Percentiles rank a stretch among this genome's conserved stretches.
Conservation (phyloP, 345 rosid species). For the Isatis tinctoria region DNA sequence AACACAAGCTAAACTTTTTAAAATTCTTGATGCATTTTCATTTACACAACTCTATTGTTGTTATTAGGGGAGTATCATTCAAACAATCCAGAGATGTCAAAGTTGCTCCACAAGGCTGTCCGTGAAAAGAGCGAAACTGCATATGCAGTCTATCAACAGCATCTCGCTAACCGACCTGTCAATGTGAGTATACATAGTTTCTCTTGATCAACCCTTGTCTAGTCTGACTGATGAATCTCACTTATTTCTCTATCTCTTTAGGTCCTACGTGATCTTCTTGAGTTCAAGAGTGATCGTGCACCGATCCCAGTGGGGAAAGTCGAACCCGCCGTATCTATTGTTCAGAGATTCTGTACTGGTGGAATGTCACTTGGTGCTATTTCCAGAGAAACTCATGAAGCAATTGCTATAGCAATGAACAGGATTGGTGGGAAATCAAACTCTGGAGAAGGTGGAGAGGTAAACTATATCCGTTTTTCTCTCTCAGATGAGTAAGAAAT, state of each 20-base stretch:
- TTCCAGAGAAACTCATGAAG: slow-evolving; percentile 99
- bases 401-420: slow-evolving; percentile 98
- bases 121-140: slow-evolving; percentile 96
- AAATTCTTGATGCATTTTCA: background rate
- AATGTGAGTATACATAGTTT: slow-evolving; percentile 50
- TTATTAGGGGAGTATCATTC: slow-evolving; percentile 89
- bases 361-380: slow-evolving; percentile 99
- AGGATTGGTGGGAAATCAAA: slow-evolving; percentile 94
- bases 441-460: slow-evolving; percentile 99
- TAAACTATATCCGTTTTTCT: slow-evolving; percentile 29
- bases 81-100: slow-evolving; percentile 98
- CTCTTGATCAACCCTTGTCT: background rate
- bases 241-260: slow-evolving; percentile 17
- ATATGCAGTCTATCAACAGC: slow-evolving; percentile 89
- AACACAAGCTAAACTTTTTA: background rate
- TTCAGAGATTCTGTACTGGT: slow-evolving; percentile 93
- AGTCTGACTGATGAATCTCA: background rate
- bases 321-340: slow-evolving; percentile 84
- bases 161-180: slow-evolving; percentile 92
- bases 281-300: slow-evolving; percentile 84
- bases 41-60: background rate
- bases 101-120: slow-evolving; percentile 95
- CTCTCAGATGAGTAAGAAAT: background rate
- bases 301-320: slow-evolving; percentile 96
- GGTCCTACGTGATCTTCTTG: slow-evolving; percentile 98